Percentiles rank a stretch among this genome's conserved stretches.
These are phyloP conservation scores for Lecanicillium sp. DNA, from an alignment of 2,329 filamentous ascomycete genomes.

Conservation along the genomic window DNA sequence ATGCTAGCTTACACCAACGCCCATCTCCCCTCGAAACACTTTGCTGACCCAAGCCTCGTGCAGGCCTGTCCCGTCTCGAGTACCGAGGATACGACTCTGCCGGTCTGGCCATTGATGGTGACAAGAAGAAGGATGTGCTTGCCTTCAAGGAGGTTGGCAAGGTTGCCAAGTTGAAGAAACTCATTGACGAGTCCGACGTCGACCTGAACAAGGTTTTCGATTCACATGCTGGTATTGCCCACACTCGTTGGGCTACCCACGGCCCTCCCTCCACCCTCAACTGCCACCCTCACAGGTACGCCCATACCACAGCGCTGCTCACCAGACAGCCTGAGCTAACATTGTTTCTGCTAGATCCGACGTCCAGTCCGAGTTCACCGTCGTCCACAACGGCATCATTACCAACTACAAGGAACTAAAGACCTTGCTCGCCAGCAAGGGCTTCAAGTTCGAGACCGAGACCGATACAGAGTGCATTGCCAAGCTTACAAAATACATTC, in stretches of 20 bases:
- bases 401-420: constrained; percentile 99
- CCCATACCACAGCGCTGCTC: not conserved
- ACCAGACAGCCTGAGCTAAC: no score
- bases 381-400: constrained; percentile 99
- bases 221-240: constrained; percentile 95
- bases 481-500: constrained; percentile 96
- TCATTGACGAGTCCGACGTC: constrained; percentile 76
- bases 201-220: constrained; percentile 92
- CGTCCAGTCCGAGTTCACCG: constrained; percentile 87
- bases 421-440: constrained; percentile 85
- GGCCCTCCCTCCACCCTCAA: constrained; percentile 87
- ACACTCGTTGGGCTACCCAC: constrained; percentile 98
- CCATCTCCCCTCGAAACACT: constrained; percentile 4
- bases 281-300: constrained; percentile 96
- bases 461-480: constrained; percentile 99
- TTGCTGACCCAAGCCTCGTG: constrained; percentile 20
- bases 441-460: constrained; percentile 98
- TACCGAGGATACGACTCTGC: constrained; percentile 99
- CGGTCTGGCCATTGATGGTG: constrained; percentile 88
- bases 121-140: constrained; percentile 97
- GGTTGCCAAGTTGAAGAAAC: constrained; percentile 90
- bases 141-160: constrained; percentile 99
- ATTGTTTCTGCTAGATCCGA: constrained; percentile 84
- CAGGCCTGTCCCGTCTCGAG: constrained; percentile 89
- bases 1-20: constrained; percentile 12